Evolutionary conservation across 331 rosid genomes (phyloP).

Genomic region (Cydonia oblonga): DNA sequence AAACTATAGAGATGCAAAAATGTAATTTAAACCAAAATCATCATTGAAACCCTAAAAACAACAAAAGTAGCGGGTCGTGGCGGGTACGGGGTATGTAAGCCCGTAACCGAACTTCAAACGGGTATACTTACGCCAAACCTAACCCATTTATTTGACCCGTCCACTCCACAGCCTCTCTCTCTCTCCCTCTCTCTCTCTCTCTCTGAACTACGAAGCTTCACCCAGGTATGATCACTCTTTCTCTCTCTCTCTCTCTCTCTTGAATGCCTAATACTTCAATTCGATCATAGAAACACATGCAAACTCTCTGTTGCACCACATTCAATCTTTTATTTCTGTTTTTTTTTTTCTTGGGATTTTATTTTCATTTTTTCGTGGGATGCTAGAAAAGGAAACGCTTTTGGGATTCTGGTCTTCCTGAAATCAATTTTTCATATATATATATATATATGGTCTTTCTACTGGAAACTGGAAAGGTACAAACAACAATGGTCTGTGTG

Average conservation of each 20-base stretch:
- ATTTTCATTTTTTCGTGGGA: background rate
- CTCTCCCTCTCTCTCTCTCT: too few species aligned
- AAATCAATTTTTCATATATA: too few species aligned
- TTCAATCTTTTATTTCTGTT: background rate
- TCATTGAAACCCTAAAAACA: background rate
- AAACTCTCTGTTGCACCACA: background rate
- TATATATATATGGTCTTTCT: background rate
- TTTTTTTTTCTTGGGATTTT: background rate
- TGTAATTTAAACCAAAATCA: too few species aligned
- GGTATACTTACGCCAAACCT: background rate
- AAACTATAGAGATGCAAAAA: too few species aligned
- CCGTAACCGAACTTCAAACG: background rate
- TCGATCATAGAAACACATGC: background rate
- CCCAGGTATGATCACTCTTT: background rate
- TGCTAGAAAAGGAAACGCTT: background rate
- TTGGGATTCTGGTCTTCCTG: too few species aligned
- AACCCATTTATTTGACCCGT: background rate
- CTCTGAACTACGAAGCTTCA: background rate
- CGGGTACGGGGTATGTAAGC: background rate
- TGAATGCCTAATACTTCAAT: background rate
- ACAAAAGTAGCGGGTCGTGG: background rate
- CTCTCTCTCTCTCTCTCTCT: background rate
- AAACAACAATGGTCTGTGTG: background rate
- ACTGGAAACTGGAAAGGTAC: background rate
- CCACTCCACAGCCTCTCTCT: background rate